Conservation (phyloP, 768 basidiomycete species). For the Naematelia encephala region DNA sequence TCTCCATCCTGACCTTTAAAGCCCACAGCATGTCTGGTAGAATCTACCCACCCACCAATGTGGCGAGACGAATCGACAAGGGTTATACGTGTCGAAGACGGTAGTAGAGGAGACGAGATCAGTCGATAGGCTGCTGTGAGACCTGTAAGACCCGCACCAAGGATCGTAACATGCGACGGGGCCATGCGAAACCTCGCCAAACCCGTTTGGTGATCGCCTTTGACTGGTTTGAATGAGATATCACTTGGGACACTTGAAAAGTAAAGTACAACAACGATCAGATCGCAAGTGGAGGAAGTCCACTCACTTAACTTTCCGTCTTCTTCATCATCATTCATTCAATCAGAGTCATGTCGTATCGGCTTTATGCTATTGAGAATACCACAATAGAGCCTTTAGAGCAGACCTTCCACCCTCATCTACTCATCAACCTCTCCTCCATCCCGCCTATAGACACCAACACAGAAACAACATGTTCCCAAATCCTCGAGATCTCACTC, state of each 20-base stretch:
- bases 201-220: no score
- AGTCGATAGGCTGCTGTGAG: constrained; percentile 56
- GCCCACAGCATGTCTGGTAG: constrained; percentile 48
- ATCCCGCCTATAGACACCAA: not conserved
- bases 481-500: constrained; percentile 8
- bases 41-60: constrained; percentile 83
- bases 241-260: no score
- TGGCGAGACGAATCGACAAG: constrained; percentile 65
- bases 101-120: constrained; percentile 12
- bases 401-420: constrained; percentile 18
- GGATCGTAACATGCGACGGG: constrained; percentile 42
- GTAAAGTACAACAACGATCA: no score
- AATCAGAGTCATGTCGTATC: not conserved
- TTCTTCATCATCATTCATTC: no score
- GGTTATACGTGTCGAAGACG: constrained; percentile 56
- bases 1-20: constrained; percentile 25
- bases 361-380: not conserved
- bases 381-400: constrained; percentile 5
- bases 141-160: constrained; percentile 58
- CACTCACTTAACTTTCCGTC: not conserved
- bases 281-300: not conserved
- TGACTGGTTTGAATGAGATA: no score
- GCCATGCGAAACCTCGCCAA: constrained; percentile 4
- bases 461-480: not conserved
- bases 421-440: constrained; percentile 1